phyloP scores from a whole-genome alignment of 2,329 filamentous ascomycete genomes.

The Aspergillus pseudoviridinutans region DNA sequence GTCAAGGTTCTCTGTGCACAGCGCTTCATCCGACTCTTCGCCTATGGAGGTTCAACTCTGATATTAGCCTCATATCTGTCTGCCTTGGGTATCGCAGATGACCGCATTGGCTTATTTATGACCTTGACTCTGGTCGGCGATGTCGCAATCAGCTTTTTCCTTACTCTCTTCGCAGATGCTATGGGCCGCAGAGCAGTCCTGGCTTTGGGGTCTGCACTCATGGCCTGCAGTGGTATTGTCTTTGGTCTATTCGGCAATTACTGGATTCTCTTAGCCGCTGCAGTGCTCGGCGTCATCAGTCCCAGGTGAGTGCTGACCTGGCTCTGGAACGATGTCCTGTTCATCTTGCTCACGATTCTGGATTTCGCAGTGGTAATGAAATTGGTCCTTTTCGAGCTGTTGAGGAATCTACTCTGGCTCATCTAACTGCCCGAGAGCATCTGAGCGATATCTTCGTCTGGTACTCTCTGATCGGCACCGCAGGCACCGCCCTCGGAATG shows the following conservation, averaged over 20 bases:
- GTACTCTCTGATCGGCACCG: slow-evolving; percentile 54
- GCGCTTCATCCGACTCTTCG: slow-evolving; percentile 55
- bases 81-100: slow-evolving; percentile 53
- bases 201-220: slow-evolving; percentile 51
- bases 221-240: slow-evolving; percentile 53
- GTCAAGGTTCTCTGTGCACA: slow-evolving; percentile 39
- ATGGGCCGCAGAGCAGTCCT: slow-evolving; percentile 56
- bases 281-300: slow-evolving; percentile 59
- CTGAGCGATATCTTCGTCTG: slow-evolving; percentile 63
- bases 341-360: neutral
- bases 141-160: slow-evolving; percentile 54
- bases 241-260: slow-evolving; percentile 56
- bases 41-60: slow-evolving; percentile 59
- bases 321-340: neutral
- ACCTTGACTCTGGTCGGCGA: slow-evolving; percentile 60
- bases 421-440: slow-evolving; percentile 53
- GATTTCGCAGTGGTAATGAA: slow-evolving; percentile 50
- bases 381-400: slow-evolving; percentile 66
- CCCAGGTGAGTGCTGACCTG: slow-evolving; percentile 38
- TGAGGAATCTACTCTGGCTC: slow-evolving; percentile 61
- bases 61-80: slow-evolving; percentile 61
- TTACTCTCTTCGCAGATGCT: slow-evolving; percentile 58
- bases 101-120: slow-evolving; percentile 62
- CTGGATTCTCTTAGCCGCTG: slow-evolving; percentile 56
- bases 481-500: slow-evolving; percentile 59